A percentile compares a stretch with the other conserved stretches of the same genome.
phyloP scores from a whole-genome alignment of 2,329 filamentous ascomycete species.

The Shiraia bambusicola region DNA sequence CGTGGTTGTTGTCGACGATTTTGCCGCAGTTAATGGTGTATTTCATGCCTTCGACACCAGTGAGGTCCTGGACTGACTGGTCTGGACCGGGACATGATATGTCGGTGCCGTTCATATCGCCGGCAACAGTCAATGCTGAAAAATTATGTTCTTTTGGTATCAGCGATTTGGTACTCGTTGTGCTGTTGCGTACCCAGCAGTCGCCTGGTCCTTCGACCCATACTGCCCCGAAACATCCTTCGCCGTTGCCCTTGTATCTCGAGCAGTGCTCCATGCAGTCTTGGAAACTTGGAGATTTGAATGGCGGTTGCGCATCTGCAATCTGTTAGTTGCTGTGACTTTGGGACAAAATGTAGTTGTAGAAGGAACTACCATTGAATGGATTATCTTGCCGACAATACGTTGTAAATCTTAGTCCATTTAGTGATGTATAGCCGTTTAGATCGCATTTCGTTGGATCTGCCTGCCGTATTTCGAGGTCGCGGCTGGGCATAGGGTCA shows the following conservation, averaged over 20 bases:
- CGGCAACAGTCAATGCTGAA: slow-evolving; percentile 23
- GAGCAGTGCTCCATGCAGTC: slow-evolving; percentile 39
- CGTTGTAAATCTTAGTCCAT: slow-evolving; percentile 35
- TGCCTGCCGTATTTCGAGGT: slow-evolving; percentile 17
- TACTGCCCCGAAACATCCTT: slow-evolving; percentile 36
- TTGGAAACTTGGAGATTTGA: slow-evolving; percentile 18
- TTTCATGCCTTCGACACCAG: slow-evolving; percentile 21
- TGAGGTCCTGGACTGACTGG: slow-evolving; percentile 21
- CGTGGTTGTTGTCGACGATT: slow-evolving; percentile 18
- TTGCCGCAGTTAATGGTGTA: slow-evolving; percentile 36
- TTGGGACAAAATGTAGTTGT: not conserved
- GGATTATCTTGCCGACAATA: slow-evolving; percentile 35
- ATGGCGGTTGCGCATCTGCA: slow-evolving; percentile 21
- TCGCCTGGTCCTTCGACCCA: slow-evolving; percentile 19
- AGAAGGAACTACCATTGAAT: slow-evolving; percentile 23
- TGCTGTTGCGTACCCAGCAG: slow-evolving; percentile 36
- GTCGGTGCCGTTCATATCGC: slow-evolving; percentile 20
- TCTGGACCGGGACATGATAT: slow-evolving; percentile 27
- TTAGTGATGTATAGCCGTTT: slow-evolving; percentile 24
- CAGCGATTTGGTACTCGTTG: slow-evolving; percentile 14
- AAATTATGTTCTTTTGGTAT: slow-evolving; percentile 14
- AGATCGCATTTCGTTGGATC: slow-evolving; percentile 17
- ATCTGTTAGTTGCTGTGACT: slow-evolving; percentile 4
- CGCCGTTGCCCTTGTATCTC: slow-evolving; percentile 30
- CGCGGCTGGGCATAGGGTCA: slow-evolving; percentile 13